Conservation (phyloP, 2,329 filamentous ascomycete genomes). For the Phialemoniopsis sp. region DNA sequence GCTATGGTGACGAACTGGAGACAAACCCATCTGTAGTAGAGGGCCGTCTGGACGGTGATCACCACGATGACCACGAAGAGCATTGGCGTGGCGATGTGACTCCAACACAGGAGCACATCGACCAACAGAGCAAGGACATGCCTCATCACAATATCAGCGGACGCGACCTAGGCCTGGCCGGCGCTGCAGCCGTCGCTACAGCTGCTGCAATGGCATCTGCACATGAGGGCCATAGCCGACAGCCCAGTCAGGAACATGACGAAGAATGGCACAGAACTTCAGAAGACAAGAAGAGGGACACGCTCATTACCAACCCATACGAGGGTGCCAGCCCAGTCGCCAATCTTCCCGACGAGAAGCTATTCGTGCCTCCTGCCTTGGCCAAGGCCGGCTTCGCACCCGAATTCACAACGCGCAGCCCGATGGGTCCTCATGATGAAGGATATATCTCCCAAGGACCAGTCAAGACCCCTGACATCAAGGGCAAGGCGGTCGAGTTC, state of each 20-base stretch:
- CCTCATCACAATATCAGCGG: slow-evolving; percentile 26
- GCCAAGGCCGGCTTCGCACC: slow-evolving; percentile 17
- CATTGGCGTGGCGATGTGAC: slow-evolving; percentile 23
- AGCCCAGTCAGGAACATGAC: slow-evolving; percentile 54
- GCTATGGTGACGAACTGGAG: slow-evolving; percentile 61
- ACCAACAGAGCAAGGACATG: slow-evolving; percentile 25
- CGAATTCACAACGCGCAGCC: slow-evolving; percentile 50
- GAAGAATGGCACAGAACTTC: slow-evolving; percentile 63
- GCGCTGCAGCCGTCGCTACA: slow-evolving; percentile 48
- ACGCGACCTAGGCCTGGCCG: slow-evolving; percentile 34
- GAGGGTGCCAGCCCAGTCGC: slow-evolving; percentile 61
- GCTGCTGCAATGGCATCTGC: slow-evolving; percentile 39
- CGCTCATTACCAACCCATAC: slow-evolving; percentile 63
- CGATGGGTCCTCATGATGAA: slow-evolving; percentile 68
- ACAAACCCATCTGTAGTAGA: slow-evolving; percentile 85
- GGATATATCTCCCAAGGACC: slow-evolving; percentile 81
- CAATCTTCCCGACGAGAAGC: slow-evolving; percentile 45
- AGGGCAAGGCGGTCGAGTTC: slow-evolving; percentile 54
- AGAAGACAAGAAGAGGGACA: slow-evolving; percentile 61
- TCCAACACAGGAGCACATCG: slow-evolving; percentile 24
- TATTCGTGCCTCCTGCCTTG: slow-evolving; percentile 30
- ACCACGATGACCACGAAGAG: slow-evolving; percentile 14
- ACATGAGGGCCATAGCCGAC: slow-evolving; percentile 46
- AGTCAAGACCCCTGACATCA: slow-evolving; percentile 49
- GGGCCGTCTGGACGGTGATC: slow-evolving; percentile 59